A percentile compares a stretch with the other conserved stretches of the same genome.
Conservation (phyloP, 192 early-diverging fungal genomes). For the Backusella westeae region DNA sequence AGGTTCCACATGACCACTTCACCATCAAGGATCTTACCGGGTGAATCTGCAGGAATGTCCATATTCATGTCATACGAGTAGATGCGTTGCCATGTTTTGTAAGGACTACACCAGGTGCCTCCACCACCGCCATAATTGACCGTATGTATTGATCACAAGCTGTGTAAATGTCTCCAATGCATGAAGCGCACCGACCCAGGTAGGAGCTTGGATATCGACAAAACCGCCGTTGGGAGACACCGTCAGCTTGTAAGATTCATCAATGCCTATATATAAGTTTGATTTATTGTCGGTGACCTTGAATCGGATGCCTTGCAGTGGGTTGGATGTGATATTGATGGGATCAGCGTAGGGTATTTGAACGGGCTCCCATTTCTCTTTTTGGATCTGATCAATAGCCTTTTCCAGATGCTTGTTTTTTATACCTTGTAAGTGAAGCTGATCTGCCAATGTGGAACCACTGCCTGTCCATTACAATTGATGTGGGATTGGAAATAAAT, state of each 20-base stretch:
- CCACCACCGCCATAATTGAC: constrained; percentile 45
- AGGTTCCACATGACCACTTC: constrained; percentile 73
- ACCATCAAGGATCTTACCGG: constrained; percentile 63
- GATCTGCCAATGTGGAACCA: neutral
- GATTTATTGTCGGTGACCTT: constrained; percentile 42
- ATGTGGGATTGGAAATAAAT: constrained; percentile 24
- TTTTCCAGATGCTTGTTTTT: neutral
- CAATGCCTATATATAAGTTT: constrained; percentile 53
- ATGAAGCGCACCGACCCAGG: constrained; percentile 69
- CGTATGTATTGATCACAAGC: constrained; percentile 45
- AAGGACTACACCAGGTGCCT: constrained; percentile 74
- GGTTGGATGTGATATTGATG: neutral
- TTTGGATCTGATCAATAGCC: constrained; percentile 39
- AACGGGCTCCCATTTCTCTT: constrained; percentile 41
- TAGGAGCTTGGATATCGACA: constrained; percentile 54
- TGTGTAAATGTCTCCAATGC: constrained; percentile 75
- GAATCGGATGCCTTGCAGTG: constrained; percentile 44
- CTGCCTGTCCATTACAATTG: constrained; percentile 31
- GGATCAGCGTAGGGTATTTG: constrained; percentile 43
- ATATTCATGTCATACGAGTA: constrained; percentile 64
- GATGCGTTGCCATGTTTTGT: constrained; percentile 72
- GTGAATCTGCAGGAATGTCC: constrained; percentile 39
- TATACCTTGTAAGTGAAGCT: constrained; percentile 16
- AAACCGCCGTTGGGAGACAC: constrained; percentile 47
- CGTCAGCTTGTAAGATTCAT: constrained; percentile 70